Evolutionary conservation across 2,329 filamentous ascomycete genomes (phyloP), one percentile per base, ranked within the genome.

Genomic region (Grosmannia serpens): DNA sequence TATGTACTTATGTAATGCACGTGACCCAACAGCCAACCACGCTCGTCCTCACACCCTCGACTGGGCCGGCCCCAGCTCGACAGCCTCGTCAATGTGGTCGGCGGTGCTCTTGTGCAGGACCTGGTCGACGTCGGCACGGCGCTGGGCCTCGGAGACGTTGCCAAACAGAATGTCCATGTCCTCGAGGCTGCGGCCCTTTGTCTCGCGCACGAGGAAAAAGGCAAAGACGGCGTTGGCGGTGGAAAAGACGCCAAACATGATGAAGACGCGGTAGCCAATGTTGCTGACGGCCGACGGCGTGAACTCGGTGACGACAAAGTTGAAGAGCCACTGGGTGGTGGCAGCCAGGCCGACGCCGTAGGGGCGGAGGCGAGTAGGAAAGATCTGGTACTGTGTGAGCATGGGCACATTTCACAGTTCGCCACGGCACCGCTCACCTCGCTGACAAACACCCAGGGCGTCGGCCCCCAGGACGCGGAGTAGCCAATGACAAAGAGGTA

Each of bases 221-320:
- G 33, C 63, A 52, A 53, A 65, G 9, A 59, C 0, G 58, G 55
- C 46, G 47, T 58, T 56, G 20, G 50, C 59, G 15, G 27, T 22
- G 17, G 44, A 58, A 7, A 56, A 49, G 44, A 56, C 38, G 3
- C 56, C 65, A 44, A 65, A 65, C 46, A 66, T 69, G 6, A 61
- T 20, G 22, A 59, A 61, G 0, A 52, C 55, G 24, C 60, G 55
- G 46, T 58, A 61, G 22, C 47, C 33, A 10, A 61, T 59, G 31
- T 22, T 58, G 53, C 27, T 38, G 8, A 61, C 62, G 68, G 70
- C 70, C 53, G 69, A 67, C 11, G 67, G 66, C 1, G 65, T 64
- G 44, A 66, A 66, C 53, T 68, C 66, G 10, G 64, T 65, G 10
- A 70, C 64, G 53, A 65, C 63, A 58, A 70, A 70, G 55, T 70